Evolutionary conservation across 192 early-diverging fungal species (phyloP).

Genomic region (Rhizoclosmatium globosum): DNA sequence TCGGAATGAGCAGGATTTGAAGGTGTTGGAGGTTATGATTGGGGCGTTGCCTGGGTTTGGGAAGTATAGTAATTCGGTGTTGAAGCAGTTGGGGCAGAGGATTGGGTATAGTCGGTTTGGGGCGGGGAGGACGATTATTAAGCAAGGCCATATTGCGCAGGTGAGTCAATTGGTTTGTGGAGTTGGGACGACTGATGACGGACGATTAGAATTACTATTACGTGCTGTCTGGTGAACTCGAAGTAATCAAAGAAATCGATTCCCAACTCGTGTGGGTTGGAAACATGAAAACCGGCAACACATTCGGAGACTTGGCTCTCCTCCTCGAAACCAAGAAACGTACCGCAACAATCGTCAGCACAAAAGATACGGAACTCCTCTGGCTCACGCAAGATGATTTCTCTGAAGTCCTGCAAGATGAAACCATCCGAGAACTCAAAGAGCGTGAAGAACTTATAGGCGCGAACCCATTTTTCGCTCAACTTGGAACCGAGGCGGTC

Average conservation of each 20-base stretch:
- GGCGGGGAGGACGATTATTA: slow-evolving; percentile 4
- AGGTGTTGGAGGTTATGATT: neutral
- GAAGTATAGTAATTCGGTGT: neutral
- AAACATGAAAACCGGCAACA: neutral
- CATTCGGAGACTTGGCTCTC: slow-evolving; percentile 15
- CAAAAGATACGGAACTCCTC: slow-evolving; percentile 24
- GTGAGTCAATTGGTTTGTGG: neutral
- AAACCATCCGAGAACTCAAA: slow-evolving; percentile 15
- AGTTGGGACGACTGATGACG: neutral
- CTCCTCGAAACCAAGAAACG: neutral
- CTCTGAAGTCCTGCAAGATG: slow-evolving; percentile 12
- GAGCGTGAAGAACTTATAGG: slow-evolving; percentile 10
- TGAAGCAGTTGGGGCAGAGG: neutral
- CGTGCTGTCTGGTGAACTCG: slow-evolving; percentile 23
- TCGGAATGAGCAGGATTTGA: slow-evolving; percentile 2
- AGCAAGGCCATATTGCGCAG: slow-evolving; percentile 1
- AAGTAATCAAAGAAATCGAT: slow-evolving; percentile 2
- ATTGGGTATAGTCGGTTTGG: slow-evolving; percentile 12
- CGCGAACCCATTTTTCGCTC: slow-evolving; percentile 5
- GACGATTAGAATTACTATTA: slow-evolving; percentile 9
- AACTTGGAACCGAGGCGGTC: neutral
- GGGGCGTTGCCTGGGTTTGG: slow-evolving; percentile 2
- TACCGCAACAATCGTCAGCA: neutral
- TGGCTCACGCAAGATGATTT: slow-evolving; percentile 30
- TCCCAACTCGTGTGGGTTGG: slow-evolving; percentile 6